phyloP scores from a whole-genome alignment of 1,284 basidiomycete genomes.

The Trametes versicolor region DNA sequence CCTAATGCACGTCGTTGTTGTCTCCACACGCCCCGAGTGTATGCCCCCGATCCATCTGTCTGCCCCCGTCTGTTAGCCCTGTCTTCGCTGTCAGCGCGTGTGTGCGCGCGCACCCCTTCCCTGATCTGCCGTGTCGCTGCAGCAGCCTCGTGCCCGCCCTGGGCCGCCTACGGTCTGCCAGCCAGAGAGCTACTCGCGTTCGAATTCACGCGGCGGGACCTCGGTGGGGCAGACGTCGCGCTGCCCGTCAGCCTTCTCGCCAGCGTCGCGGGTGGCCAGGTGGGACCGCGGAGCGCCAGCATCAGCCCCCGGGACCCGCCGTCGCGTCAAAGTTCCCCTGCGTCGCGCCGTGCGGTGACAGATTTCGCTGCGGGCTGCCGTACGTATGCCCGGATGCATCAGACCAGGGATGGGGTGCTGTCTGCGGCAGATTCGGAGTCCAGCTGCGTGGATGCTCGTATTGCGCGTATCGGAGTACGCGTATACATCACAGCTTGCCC shows the following conservation, averaged over 20 bases:
- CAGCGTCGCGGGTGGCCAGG: conserved; percentile 1
- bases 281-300: conserved; percentile 2
- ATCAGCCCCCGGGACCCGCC: not conserved
- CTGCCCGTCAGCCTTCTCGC: not conserved
- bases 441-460: not conserved
- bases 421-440: not conserved
- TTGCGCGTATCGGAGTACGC: not conserved
- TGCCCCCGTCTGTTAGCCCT: not conserved
- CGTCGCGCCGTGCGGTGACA: conserved; percentile 2
- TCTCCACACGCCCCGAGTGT: not conserved
- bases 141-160: conserved; percentile 6
- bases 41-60: conserved; percentile 1
- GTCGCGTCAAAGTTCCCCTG: not conserved
- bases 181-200: not conserved
- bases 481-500: not conserved
- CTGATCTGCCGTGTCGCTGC: not conserved
- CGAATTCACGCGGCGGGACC: conserved; percentile 4
- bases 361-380: conserved; percentile 12
- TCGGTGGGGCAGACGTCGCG: not conserved
- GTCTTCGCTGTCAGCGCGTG: conserved; percentile 13
- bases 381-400: not conserved
- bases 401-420: not conserved
- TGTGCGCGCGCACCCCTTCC: not conserved
- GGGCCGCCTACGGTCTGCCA: conserved; percentile 14
- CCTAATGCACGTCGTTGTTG: conserved; percentile 29